Percentiles rank a stretch among this genome's conserved stretches.
Conservation (phyloP, 139 green algal species). For the Edaphochlamys debaryana region DNA sequence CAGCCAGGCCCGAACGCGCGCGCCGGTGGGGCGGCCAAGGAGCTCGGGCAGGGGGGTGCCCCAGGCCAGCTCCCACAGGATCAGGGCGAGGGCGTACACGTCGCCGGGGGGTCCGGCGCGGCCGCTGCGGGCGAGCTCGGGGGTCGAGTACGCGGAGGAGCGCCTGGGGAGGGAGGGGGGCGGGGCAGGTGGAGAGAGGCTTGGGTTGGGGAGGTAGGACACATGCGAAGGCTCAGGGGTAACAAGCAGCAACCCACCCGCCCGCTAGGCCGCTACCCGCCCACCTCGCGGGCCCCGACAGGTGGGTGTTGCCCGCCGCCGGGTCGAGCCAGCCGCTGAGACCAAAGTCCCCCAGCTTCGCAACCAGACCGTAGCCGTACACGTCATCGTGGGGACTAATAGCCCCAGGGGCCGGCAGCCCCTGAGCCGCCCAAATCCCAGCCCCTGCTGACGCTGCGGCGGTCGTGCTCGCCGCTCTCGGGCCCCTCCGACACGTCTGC, state of each 20-base stretch:
- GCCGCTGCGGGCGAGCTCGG: neutral
- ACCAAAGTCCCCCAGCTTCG: neutral
- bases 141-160: neutral
- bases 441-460: too few species aligned
- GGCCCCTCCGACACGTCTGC: neutral
- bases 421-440: too few species aligned
- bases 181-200: too few species aligned
- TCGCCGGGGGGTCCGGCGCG: neutral
- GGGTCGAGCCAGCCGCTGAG: neutral
- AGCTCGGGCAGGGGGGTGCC: neutral
- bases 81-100: neutral
- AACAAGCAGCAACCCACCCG: too few species aligned
- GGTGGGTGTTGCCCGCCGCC: neutral
- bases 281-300: neutral
- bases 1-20: neutral
- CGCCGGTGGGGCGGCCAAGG: neutral
- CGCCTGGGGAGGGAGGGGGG: too few species aligned
- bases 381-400: neutral
- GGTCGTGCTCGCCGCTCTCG: too few species aligned
- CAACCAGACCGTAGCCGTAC: neutral
- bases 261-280: too few species aligned
- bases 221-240: too few species aligned
- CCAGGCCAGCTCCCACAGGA: conserved; percentile 1
- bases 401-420: neutral
- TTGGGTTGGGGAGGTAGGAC: too few species aligned